A percentile compares a stretch with the other conserved stretches of the same genome.
These are phyloP conservation scores for Magnusiomyces sp. DNA, from an alignment of 1,139 yeast genomes.

Conservation along the genomic window DNA sequence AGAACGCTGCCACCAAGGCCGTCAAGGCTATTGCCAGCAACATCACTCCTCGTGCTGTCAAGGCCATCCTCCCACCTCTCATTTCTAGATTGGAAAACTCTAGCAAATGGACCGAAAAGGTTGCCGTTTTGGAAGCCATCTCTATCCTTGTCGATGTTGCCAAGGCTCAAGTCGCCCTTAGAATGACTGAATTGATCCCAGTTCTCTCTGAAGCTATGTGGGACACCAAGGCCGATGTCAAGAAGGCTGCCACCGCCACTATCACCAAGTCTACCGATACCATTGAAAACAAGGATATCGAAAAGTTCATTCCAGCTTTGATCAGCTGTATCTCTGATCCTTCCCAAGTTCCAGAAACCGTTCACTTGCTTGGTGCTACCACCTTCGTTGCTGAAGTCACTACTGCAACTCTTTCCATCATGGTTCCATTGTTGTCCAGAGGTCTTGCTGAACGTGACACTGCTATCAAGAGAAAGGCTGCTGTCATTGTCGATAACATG, in stretches of 20 bases:
- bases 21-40: conserved; percentile 69
- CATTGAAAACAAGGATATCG: conserved; percentile 98
- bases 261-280: conserved; percentile 95
- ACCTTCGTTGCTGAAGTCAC: conserved; percentile 99
- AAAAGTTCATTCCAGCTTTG: conserved; percentile 96
- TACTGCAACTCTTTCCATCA: conserved; percentile 97
- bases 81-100: conserved; percentile 60
- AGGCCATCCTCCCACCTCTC: conserved; percentile 78
- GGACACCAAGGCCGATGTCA: conserved; percentile 98
- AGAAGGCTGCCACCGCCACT: conserved; percentile 91
- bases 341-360: conserved; percentile 96
- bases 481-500: conserved; percentile 99
- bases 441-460: conserved; percentile 99
- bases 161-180: conserved; percentile 89
- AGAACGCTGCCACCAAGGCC: conserved; percentile 63
- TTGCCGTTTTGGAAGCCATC: conserved; percentile 76
- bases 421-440: conserved; percentile 98
- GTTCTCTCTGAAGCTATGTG: conserved; percentile 98
- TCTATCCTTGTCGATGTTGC: conserved; percentile 89
- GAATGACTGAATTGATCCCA: conserved; percentile 99
- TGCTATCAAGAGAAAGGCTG: conserved; percentile 98
- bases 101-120: conserved; percentile 98
- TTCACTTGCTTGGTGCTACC: conserved; percentile 97
- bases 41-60: conserved; percentile 88
- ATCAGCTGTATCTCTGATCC: conserved; percentile 96